Evolutionary conservation across 1,139 yeast species (phyloP).

Genomic region (Geotrichum candidum): DNA sequence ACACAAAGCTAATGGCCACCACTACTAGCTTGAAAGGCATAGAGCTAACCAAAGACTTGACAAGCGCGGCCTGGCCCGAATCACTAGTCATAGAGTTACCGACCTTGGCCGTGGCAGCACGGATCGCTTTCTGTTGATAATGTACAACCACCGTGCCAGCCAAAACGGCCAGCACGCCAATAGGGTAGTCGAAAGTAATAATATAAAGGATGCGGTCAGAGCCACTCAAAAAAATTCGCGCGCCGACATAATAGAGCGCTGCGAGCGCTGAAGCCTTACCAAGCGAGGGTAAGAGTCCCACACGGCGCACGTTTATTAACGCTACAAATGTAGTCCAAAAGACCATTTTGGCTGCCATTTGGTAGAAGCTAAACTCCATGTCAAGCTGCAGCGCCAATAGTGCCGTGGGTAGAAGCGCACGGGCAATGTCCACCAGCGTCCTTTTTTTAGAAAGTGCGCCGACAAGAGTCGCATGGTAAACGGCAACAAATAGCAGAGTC

Average conservation of each 20-base stretch:
- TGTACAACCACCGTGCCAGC: neutral
- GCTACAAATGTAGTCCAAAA: neutral
- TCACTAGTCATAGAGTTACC: neutral
- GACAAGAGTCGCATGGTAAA: neutral
- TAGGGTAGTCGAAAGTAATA: neutral
- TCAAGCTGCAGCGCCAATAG: conserved; percentile 9
- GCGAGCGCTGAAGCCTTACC: neutral
- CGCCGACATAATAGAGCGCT: neutral
- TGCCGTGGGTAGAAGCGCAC: conserved; percentile 1
- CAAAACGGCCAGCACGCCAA: neutral
- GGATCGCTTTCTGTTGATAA: neutral
- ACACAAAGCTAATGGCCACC: neutral
- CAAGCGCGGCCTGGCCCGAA: neutral
- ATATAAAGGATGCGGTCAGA: neutral
- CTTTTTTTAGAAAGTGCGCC: neutral
- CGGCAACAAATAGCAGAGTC: neutral
- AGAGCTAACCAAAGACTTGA: neutral
- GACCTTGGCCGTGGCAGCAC: neutral
- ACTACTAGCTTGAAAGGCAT: neutral
- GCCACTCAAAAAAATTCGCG: neutral
- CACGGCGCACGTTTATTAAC: neutral
- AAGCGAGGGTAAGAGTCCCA: neutral
- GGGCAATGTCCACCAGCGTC: neutral
- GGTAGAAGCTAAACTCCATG: conserved; percentile 10
- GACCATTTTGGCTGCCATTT: neutral